Evolutionary conservation across 1,139 yeast genomes (phyloP), one percentile per base, ranked within the genome.

Genomic region (Kodamaea sp.): DNA sequence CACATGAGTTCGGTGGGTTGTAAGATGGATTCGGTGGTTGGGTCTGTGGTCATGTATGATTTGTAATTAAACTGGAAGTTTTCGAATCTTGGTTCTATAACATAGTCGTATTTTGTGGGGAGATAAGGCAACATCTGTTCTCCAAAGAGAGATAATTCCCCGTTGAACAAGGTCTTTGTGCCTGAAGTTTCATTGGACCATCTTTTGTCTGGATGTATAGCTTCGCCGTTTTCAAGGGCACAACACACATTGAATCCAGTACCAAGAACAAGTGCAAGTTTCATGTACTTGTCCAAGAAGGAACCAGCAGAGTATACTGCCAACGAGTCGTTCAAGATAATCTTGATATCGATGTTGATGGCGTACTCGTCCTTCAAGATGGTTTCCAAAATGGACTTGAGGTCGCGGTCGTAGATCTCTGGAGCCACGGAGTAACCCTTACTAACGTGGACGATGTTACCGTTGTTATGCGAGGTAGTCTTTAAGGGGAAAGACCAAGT

Each of bases 401-500:
- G 58, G 43, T 76, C 76, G 38, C 57, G 45, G 32, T 63, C 61
- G 37, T 57, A 51, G 19, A 69, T 57, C 21, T 71, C 76, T 4
- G 61, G 60, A 3, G 63, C 48, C 23, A 76, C 53, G 12, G 61
- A 52, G 53, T 70, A 78, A 3, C 83, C 83, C 51, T 78, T 78
- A 24, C 76, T 70, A 30, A 74, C 76, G 38, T 61, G 63, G 20
- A 61, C 59, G 24, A 78, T 63, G 23, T 54, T 60, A 1, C 79
- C 83, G 22, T 63, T 61, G 48, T 73, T 70, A 39, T 68, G 66
- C 11, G 56, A 44, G 2, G 66, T 61, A 41, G 76, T 75, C 11
- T 59, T 56, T 32, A 78, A 58, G 0, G 83, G 81, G 50, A 78
- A 78, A 4, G 80, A 73, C 82, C 83, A 77, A n/a, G 79, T 68